These are phyloP conservation scores for Byssothecium circinans DNA, from an alignment of 2,329 filamentous ascomycete species.

Conservation along the genomic window DNA sequence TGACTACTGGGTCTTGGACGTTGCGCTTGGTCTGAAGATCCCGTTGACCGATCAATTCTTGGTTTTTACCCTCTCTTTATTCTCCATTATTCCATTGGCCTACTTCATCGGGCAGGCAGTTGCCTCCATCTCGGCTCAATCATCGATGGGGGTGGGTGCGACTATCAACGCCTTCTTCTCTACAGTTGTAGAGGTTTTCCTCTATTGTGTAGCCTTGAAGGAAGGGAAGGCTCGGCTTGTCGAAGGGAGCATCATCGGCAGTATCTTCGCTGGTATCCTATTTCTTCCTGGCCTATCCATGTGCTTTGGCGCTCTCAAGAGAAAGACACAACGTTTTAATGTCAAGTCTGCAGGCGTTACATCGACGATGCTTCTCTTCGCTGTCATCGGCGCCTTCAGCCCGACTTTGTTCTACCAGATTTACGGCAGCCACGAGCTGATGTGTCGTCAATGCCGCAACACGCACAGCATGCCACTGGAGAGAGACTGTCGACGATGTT, in stretches of 20 bases:
- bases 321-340: constrained; percentile 98
- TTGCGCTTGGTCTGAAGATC: constrained; percentile 67
- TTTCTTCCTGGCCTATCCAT: constrained; percentile 95
- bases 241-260: constrained; percentile 95
- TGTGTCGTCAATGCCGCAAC: constrained; percentile 67
- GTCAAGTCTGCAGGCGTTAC: constrained; percentile 94
- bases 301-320: constrained; percentile 97
- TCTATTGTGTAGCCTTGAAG: constrained; percentile 91
- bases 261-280: constrained; percentile 94
- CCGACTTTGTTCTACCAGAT: constrained; percentile 98
- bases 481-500: constrained; percentile 87
- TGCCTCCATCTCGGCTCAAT: constrained; percentile 96
- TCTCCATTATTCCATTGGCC: constrained; percentile 93
- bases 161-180: constrained; percentile 99
- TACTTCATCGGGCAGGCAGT: constrained; percentile 99
- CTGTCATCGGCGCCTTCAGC: constrained; percentile 91
- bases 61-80: constrained; percentile 77
- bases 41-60: constrained; percentile 81
- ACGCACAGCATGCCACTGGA: constrained; percentile 52
- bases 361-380: constrained; percentile 96
- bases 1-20: constrained; percentile 80
- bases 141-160: constrained; percentile 95
- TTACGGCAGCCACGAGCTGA: constrained; percentile 94
- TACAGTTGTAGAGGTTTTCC: constrained; percentile 93
- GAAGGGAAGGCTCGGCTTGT: constrained; percentile 92